phyloP scores from a whole-genome alignment of 2,329 filamentous ascomycete genomes.

The Microcyclospora tardicrescens region DNA sequence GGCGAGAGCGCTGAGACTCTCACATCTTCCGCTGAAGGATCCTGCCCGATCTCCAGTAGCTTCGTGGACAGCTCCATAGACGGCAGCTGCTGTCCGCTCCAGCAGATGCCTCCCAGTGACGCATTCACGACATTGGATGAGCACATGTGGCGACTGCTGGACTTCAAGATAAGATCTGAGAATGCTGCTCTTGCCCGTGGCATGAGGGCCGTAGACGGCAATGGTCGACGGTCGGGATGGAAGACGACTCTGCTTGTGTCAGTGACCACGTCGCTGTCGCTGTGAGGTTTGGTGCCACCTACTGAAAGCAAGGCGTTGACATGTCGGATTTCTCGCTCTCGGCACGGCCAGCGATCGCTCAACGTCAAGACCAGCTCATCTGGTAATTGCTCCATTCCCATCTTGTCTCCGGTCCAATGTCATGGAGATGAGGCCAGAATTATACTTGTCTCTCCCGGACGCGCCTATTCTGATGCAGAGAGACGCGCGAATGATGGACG shows the following conservation, averaged over 20 bases:
- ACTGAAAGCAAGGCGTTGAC: conserved; percentile 35
- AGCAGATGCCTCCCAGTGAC: conserved; percentile 67
- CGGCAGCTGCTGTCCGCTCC: conserved; percentile 52
- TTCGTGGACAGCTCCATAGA: conserved; percentile 25
- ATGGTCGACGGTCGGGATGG: conserved; percentile 56
- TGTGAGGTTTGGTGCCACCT: background rate
- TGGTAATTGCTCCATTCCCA: conserved; percentile 15
- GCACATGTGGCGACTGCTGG: conserved; percentile 41
- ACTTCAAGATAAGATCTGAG: conserved; percentile 47
- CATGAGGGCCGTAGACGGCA: conserved; percentile 70
- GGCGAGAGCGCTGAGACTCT: conserved; percentile 64
- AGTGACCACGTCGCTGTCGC: too few species aligned
- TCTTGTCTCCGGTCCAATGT: background rate
- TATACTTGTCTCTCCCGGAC: too few species aligned
- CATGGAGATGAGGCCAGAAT: too few species aligned
- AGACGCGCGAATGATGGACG: too few species aligned
- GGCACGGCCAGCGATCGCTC: conserved; percentile 18
- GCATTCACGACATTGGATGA: conserved; percentile 60
- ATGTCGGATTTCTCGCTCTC: conserved; percentile 36
- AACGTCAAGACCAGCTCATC: conserved; percentile 17
- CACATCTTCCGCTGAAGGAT: conserved; percentile 49
- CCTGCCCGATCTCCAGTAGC: conserved; percentile 22
- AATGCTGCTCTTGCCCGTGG: conserved; percentile 74
- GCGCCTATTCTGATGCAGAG: too few species aligned
- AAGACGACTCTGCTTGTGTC: too few species aligned